Base-by-base conservation (phyloP, 164 flowering plant species). In the Aristolochia contorta region DNA sequence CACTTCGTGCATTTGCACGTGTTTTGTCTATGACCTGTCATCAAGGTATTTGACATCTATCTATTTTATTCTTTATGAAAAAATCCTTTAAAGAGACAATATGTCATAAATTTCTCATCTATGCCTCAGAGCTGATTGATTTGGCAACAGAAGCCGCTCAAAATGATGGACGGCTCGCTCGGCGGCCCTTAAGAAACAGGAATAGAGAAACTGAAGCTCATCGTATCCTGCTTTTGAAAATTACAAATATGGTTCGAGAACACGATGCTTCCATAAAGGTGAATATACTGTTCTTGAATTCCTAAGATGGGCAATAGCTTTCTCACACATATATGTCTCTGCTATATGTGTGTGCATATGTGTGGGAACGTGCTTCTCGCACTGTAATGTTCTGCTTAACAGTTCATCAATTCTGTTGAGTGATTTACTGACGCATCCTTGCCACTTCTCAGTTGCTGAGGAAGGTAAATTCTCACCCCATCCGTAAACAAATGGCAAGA, bases 1-100 rank as follows among this genome's bases (percentile, higher is more conserved):
- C 94, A 54, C 84, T 91, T 6, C 86, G 94, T 68, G 94, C 96
- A 55, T 82, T 80, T 85, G 84, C 82, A 67, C 90, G 96, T 60
- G 74, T 91, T 67, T 59, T 84, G 23, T 78, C 72, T 65, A 75
- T 76, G 47, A 72, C 75, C 37, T 74, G 82, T 64, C 62, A 68
- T 59, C 76, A 84, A 77, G 97, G 94, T 85, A 24, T 47, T 33
- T 30, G 12, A 60, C 62, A 20, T 57, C 37, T 30, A 27, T n/a
- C 50, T 56, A 13, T 2, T 50, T 49, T 68, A 13, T 20, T 25
- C 30, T 43, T 55, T 24, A 50, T 30, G 14, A 23, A 23, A 18
- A 33, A 22, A 3, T 27, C 2, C 33, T 43, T n/a, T 23, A 0
- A 14, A 48, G 45, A 47, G 30, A 56, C 9, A 16, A 20, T 24